These are phyloP conservation scores for Cardamine resedifolia DNA, from an alignment of 345 rosid genomes.

Conservation along the genomic window DNA sequence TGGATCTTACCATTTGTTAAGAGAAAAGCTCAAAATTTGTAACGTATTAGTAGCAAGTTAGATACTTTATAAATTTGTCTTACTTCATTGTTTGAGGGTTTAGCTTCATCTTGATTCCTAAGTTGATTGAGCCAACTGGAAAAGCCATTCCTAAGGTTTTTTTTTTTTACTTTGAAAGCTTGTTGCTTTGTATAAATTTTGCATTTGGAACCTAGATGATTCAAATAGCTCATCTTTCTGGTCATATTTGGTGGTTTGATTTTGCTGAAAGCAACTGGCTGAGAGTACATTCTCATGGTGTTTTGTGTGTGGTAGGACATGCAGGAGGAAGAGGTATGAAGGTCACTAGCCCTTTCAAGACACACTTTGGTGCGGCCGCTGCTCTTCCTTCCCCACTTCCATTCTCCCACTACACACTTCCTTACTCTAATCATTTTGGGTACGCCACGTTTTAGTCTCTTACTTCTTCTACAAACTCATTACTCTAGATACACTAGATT, in stretches of 20 bases:
- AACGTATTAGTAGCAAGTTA: neutral
- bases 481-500: neutral
- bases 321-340: conserved; percentile 66
- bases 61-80: neutral
- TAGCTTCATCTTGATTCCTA: conserved; percentile 9
- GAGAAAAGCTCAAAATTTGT: conserved; percentile 3
- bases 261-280: neutral
- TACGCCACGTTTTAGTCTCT: conserved; percentile 26
- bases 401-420: conserved; percentile 87
- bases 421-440: conserved; percentile 75
- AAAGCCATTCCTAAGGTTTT: no score
- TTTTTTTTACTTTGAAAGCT: no score
- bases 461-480: neutral
- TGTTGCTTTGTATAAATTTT: no score
- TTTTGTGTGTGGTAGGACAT: conserved; percentile 38
- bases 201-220: no score
- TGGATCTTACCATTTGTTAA: neutral
- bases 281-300: conserved; percentile 14
- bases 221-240: no score
- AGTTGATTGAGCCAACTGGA: neutral
- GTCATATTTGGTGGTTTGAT: no score
- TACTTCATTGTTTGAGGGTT: conserved; percentile 6
- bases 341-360: conserved; percentile 71
- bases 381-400: conserved; percentile 77
- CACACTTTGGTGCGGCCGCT: conserved; percentile 65